Base-by-base conservation (phyloP, 2,329 filamentous ascomycete genomes). In the Alternaria sp. region DNA sequence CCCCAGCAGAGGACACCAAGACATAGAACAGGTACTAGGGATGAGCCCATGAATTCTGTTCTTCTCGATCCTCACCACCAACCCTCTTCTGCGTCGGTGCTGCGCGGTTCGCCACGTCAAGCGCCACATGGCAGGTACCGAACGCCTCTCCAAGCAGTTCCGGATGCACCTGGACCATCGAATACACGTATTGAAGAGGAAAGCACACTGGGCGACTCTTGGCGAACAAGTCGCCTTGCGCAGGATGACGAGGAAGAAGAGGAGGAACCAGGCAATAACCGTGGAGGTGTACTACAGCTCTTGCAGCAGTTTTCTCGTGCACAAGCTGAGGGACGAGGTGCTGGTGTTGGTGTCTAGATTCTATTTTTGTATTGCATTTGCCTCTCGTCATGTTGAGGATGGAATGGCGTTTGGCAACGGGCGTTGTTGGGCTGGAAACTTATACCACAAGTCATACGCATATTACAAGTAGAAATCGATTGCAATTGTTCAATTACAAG, bases 1-100 rank as follows among this genome's bases (percentile, higher is more conserved):
- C 46, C 68, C 4, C 74, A 72, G 28, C 73, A 72, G 18, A 70
- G 73, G 25, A 67, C 72, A 18, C 64, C 71, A 6, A 64, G 66
- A 54, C 65, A 68, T 53, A 67, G 63, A 10, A 65, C 69, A 36
- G 44, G 55, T 59, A 54, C 64, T 56, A 63, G 69, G 54, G 75
- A 75, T 5, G 91, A 89, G 10, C 90, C 90, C 5, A 89, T 92
- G 85, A 87, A 88, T 18, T 93, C 90, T 1, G 86, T 92, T 66
- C 82, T 94, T 2, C 82, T 94, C 2, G 91, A 94, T 77, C 88
- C 90, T 3, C 90, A 92, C 72, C 89, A 94, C 63, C 90, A 93
- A 62, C 91, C 90, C 6, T 82, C 84, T 7, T 82, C 84, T 1
- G 80, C 81, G 2, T 82, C 84, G 10, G 80, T 65, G 41, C 59